phyloP scores from a whole-genome alignment of 2,329 filamentous ascomycete genomes.

The Paecilomyces formosus region DNA sequence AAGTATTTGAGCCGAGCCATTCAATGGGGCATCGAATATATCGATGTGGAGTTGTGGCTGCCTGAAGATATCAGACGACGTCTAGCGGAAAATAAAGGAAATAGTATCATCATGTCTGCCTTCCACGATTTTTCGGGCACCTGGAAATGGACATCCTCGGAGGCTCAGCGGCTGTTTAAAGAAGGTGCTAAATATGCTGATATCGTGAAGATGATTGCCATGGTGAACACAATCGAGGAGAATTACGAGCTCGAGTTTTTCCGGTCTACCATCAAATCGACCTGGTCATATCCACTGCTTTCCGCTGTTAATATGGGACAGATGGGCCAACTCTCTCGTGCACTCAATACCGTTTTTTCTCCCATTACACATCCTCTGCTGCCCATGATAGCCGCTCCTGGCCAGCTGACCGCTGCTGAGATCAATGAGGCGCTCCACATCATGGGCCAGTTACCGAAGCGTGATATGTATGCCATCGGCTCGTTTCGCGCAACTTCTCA shows the following conservation, averaged over 20 bases:
- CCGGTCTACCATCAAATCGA: slow-evolving; percentile 63
- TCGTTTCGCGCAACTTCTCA: slow-evolving; percentile 66
- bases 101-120: slow-evolving; percentile 81
- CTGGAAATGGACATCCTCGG: slow-evolving; percentile 72
- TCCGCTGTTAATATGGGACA: slow-evolving; percentile 85
- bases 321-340: slow-evolving; percentile 75
- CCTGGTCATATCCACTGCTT: slow-evolving; percentile 64
- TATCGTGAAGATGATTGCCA: slow-evolving; percentile 85
- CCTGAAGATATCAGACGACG: slow-evolving; percentile 65
- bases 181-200: slow-evolving; percentile 69
- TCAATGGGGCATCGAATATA: slow-evolving; percentile 84
- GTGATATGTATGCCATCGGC: slow-evolving; percentile 72
- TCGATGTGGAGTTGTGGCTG: slow-evolving; percentile 83
- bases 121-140: slow-evolving; percentile 82
- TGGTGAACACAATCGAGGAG: slow-evolving; percentile 72
- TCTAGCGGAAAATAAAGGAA: slow-evolving; percentile 63
- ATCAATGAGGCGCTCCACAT: slow-evolving; percentile 73
- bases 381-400: slow-evolving; percentile 76
- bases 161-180: slow-evolving; percentile 65
- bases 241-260: slow-evolving; percentile 91
- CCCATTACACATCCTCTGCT: slow-evolving; percentile 80
- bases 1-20: slow-evolving; percentile 76
- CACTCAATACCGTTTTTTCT: slow-evolving; percentile 78
- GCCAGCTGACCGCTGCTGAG: slow-evolving; percentile 76
- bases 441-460: slow-evolving; percentile 72